These are phyloP conservation scores for Kalanchoe fedtschenkoi DNA, from an alignment of 164 flowering plant genomes.

Conservation along the genomic window DNA sequence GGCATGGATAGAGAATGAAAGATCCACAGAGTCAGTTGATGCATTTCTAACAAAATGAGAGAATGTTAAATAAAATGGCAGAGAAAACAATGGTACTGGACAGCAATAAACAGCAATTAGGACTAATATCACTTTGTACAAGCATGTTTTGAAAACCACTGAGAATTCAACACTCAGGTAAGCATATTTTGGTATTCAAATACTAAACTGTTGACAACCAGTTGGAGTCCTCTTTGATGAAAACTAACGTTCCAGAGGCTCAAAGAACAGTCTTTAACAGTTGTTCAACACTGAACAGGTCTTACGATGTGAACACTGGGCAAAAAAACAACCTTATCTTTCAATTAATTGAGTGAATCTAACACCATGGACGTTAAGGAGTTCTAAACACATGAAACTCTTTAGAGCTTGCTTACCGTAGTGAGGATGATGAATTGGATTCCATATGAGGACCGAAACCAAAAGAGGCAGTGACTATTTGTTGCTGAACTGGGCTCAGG, in stretches of 20 bases:
- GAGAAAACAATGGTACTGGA: not conserved
- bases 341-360: not conserved
- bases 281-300: not conserved
- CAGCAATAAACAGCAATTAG: too few species aligned
- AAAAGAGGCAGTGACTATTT: too few species aligned
- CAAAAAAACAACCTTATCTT: not conserved
- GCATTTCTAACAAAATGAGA: too few species aligned
- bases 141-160: too few species aligned
- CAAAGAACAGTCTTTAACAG: not conserved
- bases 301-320: not conserved
- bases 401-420: constrained; percentile 14
- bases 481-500: too few species aligned
- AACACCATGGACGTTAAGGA: not conserved
- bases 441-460: too few species aligned
- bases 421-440: constrained; percentile 11
- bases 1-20: not conserved
- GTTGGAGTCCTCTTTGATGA: too few species aligned
- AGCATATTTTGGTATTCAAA: too few species aligned
- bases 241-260: not conserved
- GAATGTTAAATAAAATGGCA: not conserved
- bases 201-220: too few species aligned
- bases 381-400: not conserved
- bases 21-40: too few species aligned
- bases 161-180: too few species aligned
- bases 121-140: too few species aligned